Percentiles rank a stretch among this genome's conserved stretches.
Conservation (phyloP, 2,329 filamentous ascomycete genomes). For the Monosporascus sp. region DNA sequence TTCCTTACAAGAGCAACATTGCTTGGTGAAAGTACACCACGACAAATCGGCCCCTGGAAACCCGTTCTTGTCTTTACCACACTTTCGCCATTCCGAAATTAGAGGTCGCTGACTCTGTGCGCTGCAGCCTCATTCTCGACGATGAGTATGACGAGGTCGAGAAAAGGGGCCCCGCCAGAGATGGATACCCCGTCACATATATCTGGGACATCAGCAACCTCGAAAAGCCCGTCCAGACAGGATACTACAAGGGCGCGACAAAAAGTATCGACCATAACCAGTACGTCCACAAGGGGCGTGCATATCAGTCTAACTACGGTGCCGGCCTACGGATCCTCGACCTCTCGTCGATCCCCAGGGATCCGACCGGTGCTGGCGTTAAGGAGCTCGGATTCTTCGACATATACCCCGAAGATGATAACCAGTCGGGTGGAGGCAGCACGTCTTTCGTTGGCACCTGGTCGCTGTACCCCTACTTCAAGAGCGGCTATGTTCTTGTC, state of each 20-base stretch:
- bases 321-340: constrained; percentile 41
- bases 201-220: constrained; percentile 45
- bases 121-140: constrained; percentile 37
- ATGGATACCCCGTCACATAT: constrained; percentile 42
- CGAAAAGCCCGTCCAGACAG: constrained; percentile 37
- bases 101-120: too few species aligned
- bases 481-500: constrained; percentile 43
- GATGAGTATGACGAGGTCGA: constrained; percentile 49
- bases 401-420: constrained; percentile 45
- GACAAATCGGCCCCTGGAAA: too few species aligned
- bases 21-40: too few species aligned
- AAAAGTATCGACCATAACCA: constrained; percentile 45
- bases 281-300: constrained; percentile 38
- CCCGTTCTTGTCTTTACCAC: too few species aligned
- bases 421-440: constrained; percentile 28
- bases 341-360: constrained; percentile 28
- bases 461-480: constrained; percentile 45
- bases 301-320: constrained; percentile 47
- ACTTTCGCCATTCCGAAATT: too few species aligned
- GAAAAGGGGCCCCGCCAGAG: constrained; percentile 31
- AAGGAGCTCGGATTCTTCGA: constrained; percentile 46
- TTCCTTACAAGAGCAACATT: too few species aligned
- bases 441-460: constrained; percentile 40
- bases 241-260: constrained; percentile 35
- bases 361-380: constrained; percentile 41